Percentiles rank a stretch among this genome's conserved stretches.
Conservation (phyloP, 2,329 filamentous ascomycete genomes). For the Capronia americana region DNA sequence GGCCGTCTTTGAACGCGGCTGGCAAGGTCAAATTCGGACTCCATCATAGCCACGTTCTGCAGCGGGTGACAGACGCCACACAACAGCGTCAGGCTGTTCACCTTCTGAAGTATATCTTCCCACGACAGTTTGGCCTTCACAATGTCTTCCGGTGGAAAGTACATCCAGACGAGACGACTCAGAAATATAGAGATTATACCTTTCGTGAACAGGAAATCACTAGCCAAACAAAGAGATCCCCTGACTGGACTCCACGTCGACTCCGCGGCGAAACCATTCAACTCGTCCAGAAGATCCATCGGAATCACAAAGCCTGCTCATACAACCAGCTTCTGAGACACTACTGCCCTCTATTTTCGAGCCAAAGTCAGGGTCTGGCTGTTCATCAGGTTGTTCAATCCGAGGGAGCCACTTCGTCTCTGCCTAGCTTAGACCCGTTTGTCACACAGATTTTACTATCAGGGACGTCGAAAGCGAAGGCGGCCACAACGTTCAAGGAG, state of each 20-base stretch:
- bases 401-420: background rate
- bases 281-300: constrained; percentile 72
- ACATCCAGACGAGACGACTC: constrained; percentile 67
- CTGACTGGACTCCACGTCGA: constrained; percentile 47
- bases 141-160: constrained; percentile 84
- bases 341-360: constrained; percentile 69
- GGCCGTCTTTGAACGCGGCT: constrained; percentile 71
- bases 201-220: constrained; percentile 81
- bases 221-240: constrained; percentile 12
- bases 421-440: constrained; percentile 14
- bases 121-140: constrained; percentile 84
- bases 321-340: constrained; percentile 79
- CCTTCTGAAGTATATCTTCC: constrained; percentile 92
- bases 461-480: background rate
- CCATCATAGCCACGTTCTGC: constrained; percentile 82
- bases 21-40: constrained; percentile 75
- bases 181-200: constrained; percentile 83
- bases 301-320: constrained; percentile 74
- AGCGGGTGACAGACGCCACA: constrained; percentile 64
- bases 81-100: constrained; percentile 66
- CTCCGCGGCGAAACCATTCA: constrained; percentile 67
- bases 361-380: background rate
- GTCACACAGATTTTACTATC: constrained; percentile 23
- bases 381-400: constrained; percentile 50
- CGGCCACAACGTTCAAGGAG: background rate